Evolutionary conservation across 1,284 basidiomycete genomes (phyloP).

Genomic region (Lentinula novae-zelandiae): DNA sequence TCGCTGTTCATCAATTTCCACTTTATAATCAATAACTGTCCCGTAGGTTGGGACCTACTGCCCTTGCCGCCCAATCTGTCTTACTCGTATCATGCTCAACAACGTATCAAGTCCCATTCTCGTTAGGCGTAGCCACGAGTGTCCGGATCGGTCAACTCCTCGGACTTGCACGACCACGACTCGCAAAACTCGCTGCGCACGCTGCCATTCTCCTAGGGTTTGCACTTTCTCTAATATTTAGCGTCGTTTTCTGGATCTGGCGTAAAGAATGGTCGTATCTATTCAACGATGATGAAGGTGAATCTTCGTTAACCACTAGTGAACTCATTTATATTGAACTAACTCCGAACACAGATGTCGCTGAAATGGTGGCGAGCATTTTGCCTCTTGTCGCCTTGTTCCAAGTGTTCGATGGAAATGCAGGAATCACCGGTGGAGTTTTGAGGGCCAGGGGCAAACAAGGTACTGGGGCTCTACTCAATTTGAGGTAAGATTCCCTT

Average conservation of each 20-base stretch:
- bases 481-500: constrained; percentile 24
- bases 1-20: neutral
- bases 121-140: constrained; percentile 77
- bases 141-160: constrained; percentile 85
- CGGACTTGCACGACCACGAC: constrained; percentile 65
- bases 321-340: too few relatives aligned
- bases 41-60: constrained; percentile 46
- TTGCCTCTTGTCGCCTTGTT: constrained; percentile 78
- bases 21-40: neutral
- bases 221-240: constrained; percentile 53
- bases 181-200: constrained; percentile 64
- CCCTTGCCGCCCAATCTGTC: constrained; percentile 71
- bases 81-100: constrained; percentile 71
- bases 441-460: constrained; percentile 78
- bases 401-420: constrained; percentile 76
- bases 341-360: constrained; percentile 42
- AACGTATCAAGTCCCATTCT: constrained; percentile 84
- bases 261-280: constrained; percentile 74
- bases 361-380: constrained; percentile 63
- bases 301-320: constrained; percentile 8
- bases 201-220: constrained; percentile 62
- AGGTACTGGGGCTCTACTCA: constrained; percentile 11
- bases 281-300: constrained; percentile 81
- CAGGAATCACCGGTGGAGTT: constrained; percentile 70
- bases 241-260: constrained; percentile 69